Evolutionary conservation across 257 asterid species (phyloP).

Genomic region (Haberlea rhodopensis): DNA sequence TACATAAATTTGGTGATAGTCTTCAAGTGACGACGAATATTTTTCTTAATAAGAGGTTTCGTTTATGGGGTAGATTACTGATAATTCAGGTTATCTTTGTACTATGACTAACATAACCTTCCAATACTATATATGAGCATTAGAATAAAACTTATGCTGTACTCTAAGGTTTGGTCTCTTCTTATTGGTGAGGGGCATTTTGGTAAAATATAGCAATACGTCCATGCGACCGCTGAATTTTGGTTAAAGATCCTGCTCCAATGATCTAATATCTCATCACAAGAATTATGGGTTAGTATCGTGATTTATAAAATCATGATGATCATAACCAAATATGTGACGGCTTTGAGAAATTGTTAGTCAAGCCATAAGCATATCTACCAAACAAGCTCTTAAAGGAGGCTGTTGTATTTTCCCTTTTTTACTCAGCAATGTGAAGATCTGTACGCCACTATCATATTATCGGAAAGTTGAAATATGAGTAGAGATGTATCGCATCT

Average conservation of each 20-base stretch:
- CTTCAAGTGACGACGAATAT: too few relatives aligned
- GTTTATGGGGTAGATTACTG: background rate
- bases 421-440: constrained; percentile 1
- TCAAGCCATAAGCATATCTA: too few relatives aligned
- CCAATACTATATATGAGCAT: background rate
- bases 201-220: background rate
- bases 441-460: background rate
- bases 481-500: background rate
- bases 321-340: too few relatives aligned
- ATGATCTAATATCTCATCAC: background rate
- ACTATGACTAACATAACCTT: background rate
- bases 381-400: too few relatives aligned
- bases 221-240: background rate
- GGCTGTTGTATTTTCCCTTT: constrained; percentile 15
- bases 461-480: background rate
- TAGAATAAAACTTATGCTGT: background rate
- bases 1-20: too few relatives aligned
- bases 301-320: background rate
- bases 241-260: background rate
- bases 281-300: background rate
- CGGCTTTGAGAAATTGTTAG: too few relatives aligned
- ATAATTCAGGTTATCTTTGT: background rate
- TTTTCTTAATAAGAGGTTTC: background rate
- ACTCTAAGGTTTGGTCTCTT: background rate
- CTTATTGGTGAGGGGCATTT: background rate